These are phyloP conservation scores for Mariannaea sp. DNA, from an alignment of 2,329 filamentous ascomycete species.

Conservation along the genomic window DNA sequence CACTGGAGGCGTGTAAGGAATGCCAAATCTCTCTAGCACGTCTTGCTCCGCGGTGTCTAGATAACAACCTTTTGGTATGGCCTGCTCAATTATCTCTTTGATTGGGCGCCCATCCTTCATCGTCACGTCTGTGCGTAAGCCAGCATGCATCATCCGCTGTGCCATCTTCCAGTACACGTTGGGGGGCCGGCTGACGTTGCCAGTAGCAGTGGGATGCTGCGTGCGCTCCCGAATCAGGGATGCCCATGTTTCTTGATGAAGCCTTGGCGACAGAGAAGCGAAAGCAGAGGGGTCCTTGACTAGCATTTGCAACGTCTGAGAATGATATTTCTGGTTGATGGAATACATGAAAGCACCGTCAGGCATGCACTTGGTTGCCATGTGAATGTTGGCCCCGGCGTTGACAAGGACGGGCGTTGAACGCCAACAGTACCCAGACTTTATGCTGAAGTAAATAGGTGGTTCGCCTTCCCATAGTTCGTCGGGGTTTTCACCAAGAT, in stretches of 20 bases:
- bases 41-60: conserved; percentile 30
- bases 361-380: conserved; percentile 34
- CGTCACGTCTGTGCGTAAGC: conserved; percentile 34
- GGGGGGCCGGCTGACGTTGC: conserved; percentile 13
- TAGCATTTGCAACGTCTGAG: conserved; percentile 35
- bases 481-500: conserved; percentile 35
- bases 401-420: conserved; percentile 37
- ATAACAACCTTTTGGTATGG: conserved; percentile 27
- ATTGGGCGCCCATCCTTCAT: conserved; percentile 27
- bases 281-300: conserved; percentile 32
- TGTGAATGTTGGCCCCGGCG: conserved; percentile 33
- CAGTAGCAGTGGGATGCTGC: neutral
- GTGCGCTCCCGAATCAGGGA: conserved; percentile 29
- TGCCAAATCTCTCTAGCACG: conserved; percentile 33
- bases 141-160: conserved; percentile 30
- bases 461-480: conserved; percentile 34
- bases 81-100: conserved; percentile 30
- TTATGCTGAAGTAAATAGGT: conserved; percentile 37
- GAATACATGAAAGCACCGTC: conserved; percentile 37
- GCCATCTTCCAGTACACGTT: conserved; percentile 36
- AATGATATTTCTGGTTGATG: conserved; percentile 34
- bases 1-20: conserved; percentile 27
- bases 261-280: conserved; percentile 24
- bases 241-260: conserved; percentile 33
- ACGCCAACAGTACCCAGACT: conserved; percentile 35